Percentiles rank a stretch among this genome's conserved stretches.
phyloP scores from a whole-genome alignment of 1,284 basidiomycete species.

The Cryptococcus sp. region DNA sequence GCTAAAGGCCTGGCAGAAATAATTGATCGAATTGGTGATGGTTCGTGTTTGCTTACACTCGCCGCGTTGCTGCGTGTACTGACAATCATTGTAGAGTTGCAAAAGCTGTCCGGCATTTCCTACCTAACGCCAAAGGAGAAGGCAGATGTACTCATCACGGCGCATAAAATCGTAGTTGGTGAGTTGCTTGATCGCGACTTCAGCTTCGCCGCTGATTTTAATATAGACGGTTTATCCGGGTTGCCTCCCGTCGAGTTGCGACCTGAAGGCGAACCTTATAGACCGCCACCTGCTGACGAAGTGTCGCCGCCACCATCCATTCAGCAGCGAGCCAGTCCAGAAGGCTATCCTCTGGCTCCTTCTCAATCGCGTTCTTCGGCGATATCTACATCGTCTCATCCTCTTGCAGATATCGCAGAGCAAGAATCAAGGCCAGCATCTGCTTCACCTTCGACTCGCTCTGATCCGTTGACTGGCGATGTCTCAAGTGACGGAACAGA shows the following conservation, averaged over 20 bases:
- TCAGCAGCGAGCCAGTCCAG: not conserved
- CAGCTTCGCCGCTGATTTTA: not conserved
- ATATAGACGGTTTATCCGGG: constrained; percentile 40
- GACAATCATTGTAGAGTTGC: constrained; percentile 59
- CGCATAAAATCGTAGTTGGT: constrained; percentile 74
- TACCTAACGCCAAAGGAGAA: constrained; percentile 75
- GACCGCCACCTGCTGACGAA: constrained; percentile 18
- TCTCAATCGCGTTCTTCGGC: not conserved
- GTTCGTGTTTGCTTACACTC: constrained; percentile 55
- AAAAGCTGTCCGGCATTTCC: constrained; percentile 61
- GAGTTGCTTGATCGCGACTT: constrained; percentile 12
- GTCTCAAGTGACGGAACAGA: constrained; percentile 8
- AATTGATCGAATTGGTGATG: constrained; percentile 71
- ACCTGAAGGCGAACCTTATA: constrained; percentile 51
- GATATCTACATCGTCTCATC: not conserved
- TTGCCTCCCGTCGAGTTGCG: constrained; percentile 50
- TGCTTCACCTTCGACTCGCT: too few species aligned
- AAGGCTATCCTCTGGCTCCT: not conserved
- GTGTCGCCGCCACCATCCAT: not conserved
- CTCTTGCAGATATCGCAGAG: not conserved
- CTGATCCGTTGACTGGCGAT: not conserved
- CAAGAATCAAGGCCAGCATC: not conserved
- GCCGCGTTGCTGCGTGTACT: constrained; percentile 1
- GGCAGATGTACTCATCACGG: constrained; percentile 71
- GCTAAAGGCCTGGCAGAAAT: constrained; percentile 64